phyloP scores from a whole-genome alignment of 306 rosid species.

The Coriaria nepalensis region DNA sequence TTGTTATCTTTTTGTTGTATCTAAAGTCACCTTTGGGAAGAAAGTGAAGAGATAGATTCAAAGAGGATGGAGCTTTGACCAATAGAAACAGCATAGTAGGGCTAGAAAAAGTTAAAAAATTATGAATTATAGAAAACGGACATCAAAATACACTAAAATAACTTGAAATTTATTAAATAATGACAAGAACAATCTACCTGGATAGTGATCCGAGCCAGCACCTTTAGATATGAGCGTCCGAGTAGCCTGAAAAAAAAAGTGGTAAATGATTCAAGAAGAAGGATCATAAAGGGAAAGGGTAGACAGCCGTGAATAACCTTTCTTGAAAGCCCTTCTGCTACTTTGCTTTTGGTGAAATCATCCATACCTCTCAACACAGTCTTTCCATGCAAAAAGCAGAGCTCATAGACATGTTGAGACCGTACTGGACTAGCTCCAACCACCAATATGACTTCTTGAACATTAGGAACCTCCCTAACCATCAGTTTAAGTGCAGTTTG shows the following conservation, averaged over 20 bases:
- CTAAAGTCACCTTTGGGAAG: conserved; percentile 83
- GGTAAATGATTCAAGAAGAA: conserved; percentile 8
- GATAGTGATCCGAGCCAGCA: conserved; percentile 67
- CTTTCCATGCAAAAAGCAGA: conserved; percentile 33
- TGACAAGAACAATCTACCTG: conserved; percentile 27
- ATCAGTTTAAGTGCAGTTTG: conserved; percentile 49
- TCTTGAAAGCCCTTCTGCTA: conserved; percentile 59
- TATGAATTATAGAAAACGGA: conserved; percentile 7
- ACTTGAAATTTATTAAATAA: conserved; percentile 3
- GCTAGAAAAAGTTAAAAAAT: conserved; percentile 28
- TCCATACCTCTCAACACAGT: conserved; percentile 13
- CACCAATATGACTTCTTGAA: conserved; percentile 41
- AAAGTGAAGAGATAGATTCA: conserved; percentile 66
- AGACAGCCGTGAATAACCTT: conserved; percentile 31
- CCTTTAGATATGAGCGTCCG: conserved; percentile 56
- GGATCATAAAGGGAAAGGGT: conserved; percentile 8
- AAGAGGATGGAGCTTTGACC: conserved; percentile 72
- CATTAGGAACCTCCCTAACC: conserved; percentile 27
- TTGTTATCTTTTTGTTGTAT: conserved; percentile 54
- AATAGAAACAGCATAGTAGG: conserved; percentile 57
- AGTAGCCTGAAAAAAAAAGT: conserved; percentile 49
- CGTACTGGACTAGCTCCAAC: conserved; percentile 70
- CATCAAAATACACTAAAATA: not conserved
- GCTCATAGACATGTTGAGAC: conserved; percentile 50
- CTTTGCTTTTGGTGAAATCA: conserved; percentile 53